Evolutionary conservation across 1,139 yeast species (phyloP).

Genomic region (Kodamaea suecica): DNA sequence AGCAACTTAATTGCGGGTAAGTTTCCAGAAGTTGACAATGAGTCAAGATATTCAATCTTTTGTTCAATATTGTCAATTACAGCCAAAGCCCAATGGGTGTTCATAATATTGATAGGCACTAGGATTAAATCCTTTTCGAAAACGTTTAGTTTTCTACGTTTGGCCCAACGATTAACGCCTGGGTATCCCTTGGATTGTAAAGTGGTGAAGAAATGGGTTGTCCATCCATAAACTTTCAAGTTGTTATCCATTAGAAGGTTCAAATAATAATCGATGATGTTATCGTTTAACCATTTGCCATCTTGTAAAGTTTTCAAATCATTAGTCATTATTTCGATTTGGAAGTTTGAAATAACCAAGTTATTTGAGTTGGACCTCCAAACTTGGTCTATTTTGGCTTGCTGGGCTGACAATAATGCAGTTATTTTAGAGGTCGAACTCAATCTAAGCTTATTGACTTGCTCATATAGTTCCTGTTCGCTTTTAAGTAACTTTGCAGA

Average conservation of each 20-base stretch:
- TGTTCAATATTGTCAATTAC: slow-evolving; percentile 62
- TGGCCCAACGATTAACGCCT: slow-evolving; percentile 89
- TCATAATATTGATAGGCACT: slow-evolving; percentile 79
- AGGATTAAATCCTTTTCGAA: slow-evolving; percentile 61
- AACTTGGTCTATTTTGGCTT: slow-evolving; percentile 19
- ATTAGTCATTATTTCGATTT: slow-evolving; percentile 58
- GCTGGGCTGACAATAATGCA: slow-evolving; percentile 13
- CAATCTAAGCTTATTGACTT: slow-evolving; percentile 9
- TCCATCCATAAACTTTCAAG: slow-evolving; percentile 62
- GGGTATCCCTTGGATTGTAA: slow-evolving; percentile 68
- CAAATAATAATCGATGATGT: slow-evolving; percentile 79
- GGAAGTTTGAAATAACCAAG: slow-evolving; percentile 28
- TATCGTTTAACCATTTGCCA: slow-evolving; percentile 86
- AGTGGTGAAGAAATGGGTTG: slow-evolving; percentile 83
- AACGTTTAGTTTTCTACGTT: slow-evolving; percentile 71
- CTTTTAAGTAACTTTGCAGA: slow-evolving; percentile 10
- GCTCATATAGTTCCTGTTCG: slow-evolving; percentile 9
- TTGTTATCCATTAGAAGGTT: slow-evolving; percentile 47
- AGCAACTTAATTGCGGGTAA: slow-evolving; percentile 53
- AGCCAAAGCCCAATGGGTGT: slow-evolving; percentile 92
- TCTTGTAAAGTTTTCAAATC: slow-evolving; percentile 74
- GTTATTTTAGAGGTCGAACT: slow-evolving; percentile 10
- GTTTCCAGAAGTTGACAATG: slow-evolving; percentile 55
- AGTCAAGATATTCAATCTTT: slow-evolving; percentile 72
- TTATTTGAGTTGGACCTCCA: slow-evolving; percentile 24